phyloP scores from a whole-genome alignment of 1,284 basidiomycete species.

The Malassezia caprae region DNA sequence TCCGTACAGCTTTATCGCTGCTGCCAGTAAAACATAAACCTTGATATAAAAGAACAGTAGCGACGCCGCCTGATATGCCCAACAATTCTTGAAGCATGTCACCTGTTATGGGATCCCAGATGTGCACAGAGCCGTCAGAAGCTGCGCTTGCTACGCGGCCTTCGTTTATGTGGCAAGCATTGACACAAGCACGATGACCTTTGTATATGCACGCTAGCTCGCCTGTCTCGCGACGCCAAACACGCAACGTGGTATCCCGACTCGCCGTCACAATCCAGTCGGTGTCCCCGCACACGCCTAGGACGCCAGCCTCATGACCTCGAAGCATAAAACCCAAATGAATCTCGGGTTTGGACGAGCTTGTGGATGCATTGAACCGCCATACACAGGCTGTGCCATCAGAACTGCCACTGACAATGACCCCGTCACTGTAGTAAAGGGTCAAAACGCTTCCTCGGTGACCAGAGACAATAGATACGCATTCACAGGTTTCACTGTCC shows the following conservation, averaged over 20 bases:
- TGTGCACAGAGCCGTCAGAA: constrained; percentile 3
- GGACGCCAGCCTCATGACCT: constrained; percentile 10
- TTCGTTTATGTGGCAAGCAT: constrained; percentile 9
- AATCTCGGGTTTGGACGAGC: not conserved
- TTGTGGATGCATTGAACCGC: not conserved
- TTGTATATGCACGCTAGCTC: not conserved
- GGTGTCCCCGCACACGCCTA: not conserved
- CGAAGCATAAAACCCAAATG: not conserved
- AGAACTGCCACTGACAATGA: constrained; percentile 13
- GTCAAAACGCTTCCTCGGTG: constrained; percentile 14
- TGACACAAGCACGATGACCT: constrained; percentile 1
- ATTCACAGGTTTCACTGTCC: constrained; percentile 1
- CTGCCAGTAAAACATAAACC: constrained; percentile 1
- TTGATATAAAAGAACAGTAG: not conserved
- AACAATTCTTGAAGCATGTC: not conserved
- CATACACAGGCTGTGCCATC: constrained; percentile 14
- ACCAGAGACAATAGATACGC: constrained; percentile 1
- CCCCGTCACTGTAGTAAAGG: not conserved
- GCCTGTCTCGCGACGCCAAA: constrained; percentile 1
- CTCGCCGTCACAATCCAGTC: constrained; percentile 12
- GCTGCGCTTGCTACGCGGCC: constrained; percentile 8
- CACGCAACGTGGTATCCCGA: constrained; percentile 14
- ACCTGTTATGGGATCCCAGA: constrained; percentile 5
- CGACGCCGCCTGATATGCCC: constrained; percentile 5
- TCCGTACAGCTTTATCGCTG: constrained; percentile 6